Base-by-base conservation (phyloP, 1,139 yeast species). In the Scheffersomyces cryptocercus region DNA sequence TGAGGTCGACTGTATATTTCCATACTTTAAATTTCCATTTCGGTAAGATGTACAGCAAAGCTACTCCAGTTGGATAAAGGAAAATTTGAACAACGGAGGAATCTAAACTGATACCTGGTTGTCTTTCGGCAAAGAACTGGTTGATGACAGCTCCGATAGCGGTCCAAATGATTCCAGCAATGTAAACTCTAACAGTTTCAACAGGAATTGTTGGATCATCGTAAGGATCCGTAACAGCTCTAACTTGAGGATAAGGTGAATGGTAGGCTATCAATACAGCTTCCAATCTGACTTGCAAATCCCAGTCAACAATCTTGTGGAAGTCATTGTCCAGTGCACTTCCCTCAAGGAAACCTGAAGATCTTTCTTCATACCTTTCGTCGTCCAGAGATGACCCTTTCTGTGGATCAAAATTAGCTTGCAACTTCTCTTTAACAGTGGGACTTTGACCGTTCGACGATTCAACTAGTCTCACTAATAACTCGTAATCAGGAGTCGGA, bases 161-260 rank as follows among this genome's bases (percentile, higher is more conserved):
- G 14, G 76, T 67, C 85, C 86, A 83, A 35, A 82, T 49, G 16
- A 77, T 53, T 4, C 82, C 87, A 31, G 82, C 55, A 34, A 75
- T 46, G 54, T 83, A 84, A 5, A 81, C 79, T 56, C 87, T 71
- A 38, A 78, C 51, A 2, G 87, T 81, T 58, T 83, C 88, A 47
- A 73, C 68, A 4, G 79, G 76, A 30, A 69, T 59, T 2, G 52
- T 55, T 2, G 75, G 74, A 51, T 81, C 83, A 55, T 81, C 85
- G 36, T 60, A 62, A 14, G 83, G 79, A 39, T 73, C 75, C 20
- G 82, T 68, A 28, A 80, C 77, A 9, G 87, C 70, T 48, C 88
- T 69, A 5, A 83, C 85, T 58, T 82, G 86, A 3, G 84, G 79
- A 56, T 83, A 83, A 1, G 86, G 85, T 1, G 85, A 81, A 58